Base-by-base conservation (phyloP, 768 basidiomycete species). In the Termitomyces sp. region DNA sequence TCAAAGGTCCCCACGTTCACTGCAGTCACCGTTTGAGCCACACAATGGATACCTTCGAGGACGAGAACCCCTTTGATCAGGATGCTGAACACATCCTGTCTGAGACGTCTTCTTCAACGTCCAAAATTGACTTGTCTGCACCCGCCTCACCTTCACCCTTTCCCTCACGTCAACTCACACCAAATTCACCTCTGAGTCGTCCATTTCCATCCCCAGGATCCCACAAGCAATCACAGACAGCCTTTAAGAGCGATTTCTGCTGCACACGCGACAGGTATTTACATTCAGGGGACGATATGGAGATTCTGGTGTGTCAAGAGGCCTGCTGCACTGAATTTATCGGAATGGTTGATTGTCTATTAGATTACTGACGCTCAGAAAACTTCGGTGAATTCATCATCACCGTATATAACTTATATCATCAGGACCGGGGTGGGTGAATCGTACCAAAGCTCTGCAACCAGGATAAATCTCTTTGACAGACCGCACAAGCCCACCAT, bases 351-450 rank as follows among this genome's bases (percentile, higher is more conserved):
- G 12, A 11, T 29, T 40, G 40, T 29, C 43, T 49, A 55, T 37
- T 59, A 97, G 95, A 98, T 99, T 65, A 84, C 87, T 38, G 96
- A 98, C 70, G 96, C 97, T 14, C 87, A 91, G 76, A 99, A 99
- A 85, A 98, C 96, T 31, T 86, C 89, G 12, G 81, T 92, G 58
- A 91, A 92, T 68, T 84, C 94, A n/a, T 86, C 80, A 53, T 90
- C 94, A 25, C 87, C 91, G 6, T 98, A 98, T 72, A 99, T 98
- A 72, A 86, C 89, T 61, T 98, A 99, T 79, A 86, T 96, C 63
- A 96, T 98, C 67, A 83, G 79, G 59, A 88, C 94, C 49, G 95
- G 94, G 68, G 95, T 96, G 69, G 72, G 74, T 67, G 29, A 6
- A 36, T 59, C 20, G 52, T 46, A 45, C 52, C 43, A 59, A 59